These are phyloP conservation scores for Ophiostoma triangulosporum DNA, from an alignment of 2,329 filamentous ascomycete species.

Conservation along the genomic window DNA sequence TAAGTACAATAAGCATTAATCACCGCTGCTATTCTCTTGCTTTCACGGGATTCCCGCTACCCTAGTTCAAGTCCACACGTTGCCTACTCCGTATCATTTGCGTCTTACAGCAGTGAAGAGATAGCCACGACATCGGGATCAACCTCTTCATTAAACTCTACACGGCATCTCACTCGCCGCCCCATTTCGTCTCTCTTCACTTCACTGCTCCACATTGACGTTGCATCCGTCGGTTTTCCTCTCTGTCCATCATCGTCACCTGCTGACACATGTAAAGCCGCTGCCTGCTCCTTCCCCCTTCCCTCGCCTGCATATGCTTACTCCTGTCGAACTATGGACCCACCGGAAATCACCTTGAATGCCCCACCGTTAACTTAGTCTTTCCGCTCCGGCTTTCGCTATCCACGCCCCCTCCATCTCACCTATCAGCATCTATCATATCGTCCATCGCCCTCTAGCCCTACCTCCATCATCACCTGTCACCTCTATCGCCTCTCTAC, in stretches of 20 bases:
- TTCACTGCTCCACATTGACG: background rate
- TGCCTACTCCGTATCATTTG: too few relatives aligned
- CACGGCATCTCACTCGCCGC: background rate
- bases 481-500: background rate
- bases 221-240: background rate
- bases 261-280: background rate
- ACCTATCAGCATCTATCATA: background rate
- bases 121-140: too few relatives aligned
- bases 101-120: too few relatives aligned
- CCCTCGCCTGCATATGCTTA: background rate
- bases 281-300: background rate
- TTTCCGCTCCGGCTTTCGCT: background rate
- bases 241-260: background rate
- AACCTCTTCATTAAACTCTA: background rate
- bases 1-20: too few relatives aligned
- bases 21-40: too few relatives aligned
- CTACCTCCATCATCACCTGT: background rate
- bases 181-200: background rate
- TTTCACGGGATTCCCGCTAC: too few relatives aligned
- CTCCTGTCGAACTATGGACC: background rate
- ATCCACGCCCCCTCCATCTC: background rate
- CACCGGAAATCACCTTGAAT: background rate
- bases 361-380: background rate
- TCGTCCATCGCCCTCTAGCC: background rate
- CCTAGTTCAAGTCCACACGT: too few relatives aligned